These are phyloP conservation scores for Papiliotrema nemorosa DNA, from an alignment of 1,284 basidiomycete species.

Conservation along the genomic window DNA sequence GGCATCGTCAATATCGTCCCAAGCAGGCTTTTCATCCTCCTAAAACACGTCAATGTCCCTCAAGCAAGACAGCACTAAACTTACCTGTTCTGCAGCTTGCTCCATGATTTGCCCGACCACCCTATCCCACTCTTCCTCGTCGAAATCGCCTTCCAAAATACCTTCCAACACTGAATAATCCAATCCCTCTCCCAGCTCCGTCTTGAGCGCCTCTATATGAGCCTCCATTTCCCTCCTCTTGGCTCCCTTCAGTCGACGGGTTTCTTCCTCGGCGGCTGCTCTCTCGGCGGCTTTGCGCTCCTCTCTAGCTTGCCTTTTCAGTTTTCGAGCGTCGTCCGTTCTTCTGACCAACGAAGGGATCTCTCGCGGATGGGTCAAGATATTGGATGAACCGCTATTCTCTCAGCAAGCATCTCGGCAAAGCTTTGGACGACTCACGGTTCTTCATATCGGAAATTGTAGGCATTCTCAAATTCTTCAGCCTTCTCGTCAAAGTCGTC, in stretches of 20 bases:
- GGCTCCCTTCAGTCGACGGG: slow-evolving; percentile 70
- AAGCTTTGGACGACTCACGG: slow-evolving; percentile 57
- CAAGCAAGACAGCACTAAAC: slow-evolving; percentile 53
- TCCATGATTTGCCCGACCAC: slow-evolving; percentile 39
- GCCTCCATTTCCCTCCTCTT: slow-evolving; percentile 78
- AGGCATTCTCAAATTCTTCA: slow-evolving; percentile 73
- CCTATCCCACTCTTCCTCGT: slow-evolving; percentile 46
- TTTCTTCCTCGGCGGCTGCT: slow-evolving; percentile 70
- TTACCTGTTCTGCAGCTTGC: slow-evolving; percentile 17
- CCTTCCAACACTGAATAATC: slow-evolving; percentile 51
- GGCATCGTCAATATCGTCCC: slow-evolving; percentile 47
- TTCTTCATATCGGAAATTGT: slow-evolving; percentile 93
- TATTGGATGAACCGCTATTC: slow-evolving; percentile 64
- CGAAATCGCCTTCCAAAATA: slow-evolving; percentile 46
- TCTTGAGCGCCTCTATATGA: slow-evolving; percentile 64
- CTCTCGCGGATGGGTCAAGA: slow-evolving; percentile 73
- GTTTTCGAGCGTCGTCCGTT: slow-evolving; percentile 72
- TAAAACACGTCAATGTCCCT: too few relatives aligned
- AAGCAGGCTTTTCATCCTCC: slow-evolving; percentile 52
- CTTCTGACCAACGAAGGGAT: slow-evolving; percentile 69
- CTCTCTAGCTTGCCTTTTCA: slow-evolving; percentile 70
- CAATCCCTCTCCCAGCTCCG: slow-evolving; percentile 58
- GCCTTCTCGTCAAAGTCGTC: slow-evolving; percentile 67
- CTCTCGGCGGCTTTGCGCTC: slow-evolving; percentile 76
- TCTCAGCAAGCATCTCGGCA: background rate